Evolutionary conservation across 1,284 basidiomycete species (phyloP).

Genomic region (Meripilus lineatus): DNA sequence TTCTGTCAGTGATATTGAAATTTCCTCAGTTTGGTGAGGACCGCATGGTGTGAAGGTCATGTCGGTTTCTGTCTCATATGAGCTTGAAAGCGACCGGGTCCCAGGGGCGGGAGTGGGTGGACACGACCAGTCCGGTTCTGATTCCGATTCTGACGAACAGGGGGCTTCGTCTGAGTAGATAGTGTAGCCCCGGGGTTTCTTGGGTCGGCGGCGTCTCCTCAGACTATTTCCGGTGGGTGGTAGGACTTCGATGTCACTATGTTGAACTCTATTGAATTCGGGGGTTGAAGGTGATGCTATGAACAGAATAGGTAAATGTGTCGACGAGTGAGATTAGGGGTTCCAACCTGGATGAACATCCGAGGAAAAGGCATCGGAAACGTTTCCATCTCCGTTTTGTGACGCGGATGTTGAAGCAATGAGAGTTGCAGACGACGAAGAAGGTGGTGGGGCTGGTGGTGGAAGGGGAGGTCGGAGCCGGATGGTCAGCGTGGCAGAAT

Average conservation of each 20-base stretch:
- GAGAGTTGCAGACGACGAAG: slow-evolving; percentile 9
- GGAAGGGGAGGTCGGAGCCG: slow-evolving; percentile 17
- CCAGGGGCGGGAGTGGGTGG: slow-evolving; percentile 11
- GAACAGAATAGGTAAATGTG: too few species aligned
- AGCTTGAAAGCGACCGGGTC: too few species aligned
- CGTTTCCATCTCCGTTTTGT: slow-evolving; percentile 10
- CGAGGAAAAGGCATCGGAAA: slow-evolving; percentile 11
- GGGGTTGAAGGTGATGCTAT: too few species aligned
- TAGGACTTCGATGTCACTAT: too few species aligned
- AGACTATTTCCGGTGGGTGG: too few species aligned
- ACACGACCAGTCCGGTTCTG: slow-evolving; percentile 8
- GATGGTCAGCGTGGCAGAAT: slow-evolving; percentile 23
- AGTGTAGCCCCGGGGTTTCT: slow-evolving; percentile 1
- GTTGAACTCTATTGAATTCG: too few species aligned
- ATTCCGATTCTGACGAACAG: slow-evolving; percentile 25
- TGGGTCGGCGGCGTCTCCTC: background rate
- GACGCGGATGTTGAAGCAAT: slow-evolving; percentile 8
- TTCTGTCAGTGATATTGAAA: too few species aligned
- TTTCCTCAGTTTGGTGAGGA: background rate
- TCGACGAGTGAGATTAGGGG: background rate
- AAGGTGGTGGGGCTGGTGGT: slow-evolving; percentile 2
- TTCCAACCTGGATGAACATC: background rate
- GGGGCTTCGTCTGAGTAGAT: slow-evolving; percentile 9
- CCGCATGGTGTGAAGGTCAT: slow-evolving; percentile 13
- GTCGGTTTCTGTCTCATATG: too few species aligned